Conservation (phyloP, 1,139 yeast genomes). For the Yamadazyma sp. region DNA sequence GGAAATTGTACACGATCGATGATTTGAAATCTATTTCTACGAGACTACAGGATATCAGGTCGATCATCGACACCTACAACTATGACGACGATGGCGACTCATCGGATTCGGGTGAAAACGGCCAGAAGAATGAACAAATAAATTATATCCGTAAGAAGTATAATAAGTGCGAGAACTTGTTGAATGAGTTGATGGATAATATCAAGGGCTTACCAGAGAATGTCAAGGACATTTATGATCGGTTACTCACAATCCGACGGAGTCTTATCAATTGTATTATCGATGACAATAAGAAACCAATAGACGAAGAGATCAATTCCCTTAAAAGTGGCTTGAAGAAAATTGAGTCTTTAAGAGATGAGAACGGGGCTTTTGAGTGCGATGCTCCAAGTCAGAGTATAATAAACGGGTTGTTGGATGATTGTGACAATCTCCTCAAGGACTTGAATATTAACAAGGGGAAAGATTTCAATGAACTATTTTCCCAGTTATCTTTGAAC, state of each 20-base stretch:
- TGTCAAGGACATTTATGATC: conserved; percentile 51
- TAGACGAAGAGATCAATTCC: conserved; percentile 8
- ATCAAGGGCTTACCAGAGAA: conserved; percentile 59
- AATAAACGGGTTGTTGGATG: conserved; percentile 73
- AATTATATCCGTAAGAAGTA: conserved; percentile 58
- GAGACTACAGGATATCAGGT: conserved; percentile 66
- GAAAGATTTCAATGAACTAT: conserved; percentile 21
- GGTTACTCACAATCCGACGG: conserved; percentile 40
- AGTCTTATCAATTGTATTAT: conserved; percentile 35
- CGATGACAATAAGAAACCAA: conserved; percentile 13
- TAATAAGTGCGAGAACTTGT: conserved; percentile 56
- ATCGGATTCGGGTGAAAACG: conserved; percentile 18
- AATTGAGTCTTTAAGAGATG: conserved; percentile 35
- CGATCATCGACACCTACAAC: conserved; percentile 48
- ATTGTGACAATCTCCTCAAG: conserved; percentile 70
- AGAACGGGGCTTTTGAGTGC: conserved; percentile 32
- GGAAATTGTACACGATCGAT: conserved; percentile 77
- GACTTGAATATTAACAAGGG: conserved; percentile 67
- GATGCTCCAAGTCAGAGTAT: conserved; percentile 50
- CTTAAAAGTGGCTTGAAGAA: conserved; percentile 23
- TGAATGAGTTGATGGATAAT: conserved; percentile 49
- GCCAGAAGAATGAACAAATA: conserved; percentile 55
- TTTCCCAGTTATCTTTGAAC: conserved; percentile 25
- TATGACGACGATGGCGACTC: conserved; percentile 35
- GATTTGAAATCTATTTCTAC: conserved; percentile 76